phyloP scores from a whole-genome alignment of 23 red algal genomes.

The Gracilaria vermiculophylla region DNA sequence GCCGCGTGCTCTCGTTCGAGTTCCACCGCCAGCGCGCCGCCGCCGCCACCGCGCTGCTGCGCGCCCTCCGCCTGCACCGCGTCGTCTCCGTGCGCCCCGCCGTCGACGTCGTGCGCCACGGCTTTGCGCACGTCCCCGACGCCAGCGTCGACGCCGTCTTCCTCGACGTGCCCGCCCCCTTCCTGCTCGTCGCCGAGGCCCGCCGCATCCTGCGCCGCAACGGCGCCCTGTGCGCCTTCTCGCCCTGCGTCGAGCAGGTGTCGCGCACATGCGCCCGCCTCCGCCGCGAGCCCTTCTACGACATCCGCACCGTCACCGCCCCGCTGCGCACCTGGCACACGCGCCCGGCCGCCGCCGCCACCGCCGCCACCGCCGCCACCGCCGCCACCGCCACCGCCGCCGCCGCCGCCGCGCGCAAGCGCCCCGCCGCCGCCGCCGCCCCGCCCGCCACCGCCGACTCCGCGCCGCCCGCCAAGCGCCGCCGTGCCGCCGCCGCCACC shows the following conservation, averaged over 20 bases:
- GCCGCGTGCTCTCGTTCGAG: constrained; percentile 77
- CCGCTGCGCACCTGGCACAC: constrained; percentile 29
- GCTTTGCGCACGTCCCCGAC: constrained; percentile 53
- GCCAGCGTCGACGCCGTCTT: constrained; percentile 75
- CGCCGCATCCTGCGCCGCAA: constrained; percentile 40
- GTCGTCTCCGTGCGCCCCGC: constrained; percentile 18
- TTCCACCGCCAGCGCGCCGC: constrained; percentile 65
- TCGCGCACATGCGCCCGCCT: constrained; percentile 15
- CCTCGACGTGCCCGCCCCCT: constrained; percentile 89
- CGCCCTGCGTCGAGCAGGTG: constrained; percentile 96
- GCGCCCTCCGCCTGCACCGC: background rate
- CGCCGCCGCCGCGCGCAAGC: too few species aligned
- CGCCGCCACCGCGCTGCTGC: constrained; percentile 48
- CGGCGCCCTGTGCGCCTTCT: constrained; percentile 74
- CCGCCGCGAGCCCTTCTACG: constrained; percentile 20
- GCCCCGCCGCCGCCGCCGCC: too few species aligned
- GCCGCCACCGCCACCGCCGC: too few species aligned
- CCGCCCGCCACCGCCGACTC: too few species aligned
- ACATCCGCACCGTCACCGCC: constrained; percentile 52
- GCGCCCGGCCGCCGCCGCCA: too few species aligned
- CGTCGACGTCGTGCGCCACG: constrained; percentile 60
- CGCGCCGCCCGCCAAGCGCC: background rate
- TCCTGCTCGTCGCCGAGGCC: constrained; percentile 35
- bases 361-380: too few species aligned
- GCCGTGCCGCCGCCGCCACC: background rate